phyloP scores from a whole-genome alignment of 768 basidiomycete species.

The Leccinellum rugosiceps region DNA sequence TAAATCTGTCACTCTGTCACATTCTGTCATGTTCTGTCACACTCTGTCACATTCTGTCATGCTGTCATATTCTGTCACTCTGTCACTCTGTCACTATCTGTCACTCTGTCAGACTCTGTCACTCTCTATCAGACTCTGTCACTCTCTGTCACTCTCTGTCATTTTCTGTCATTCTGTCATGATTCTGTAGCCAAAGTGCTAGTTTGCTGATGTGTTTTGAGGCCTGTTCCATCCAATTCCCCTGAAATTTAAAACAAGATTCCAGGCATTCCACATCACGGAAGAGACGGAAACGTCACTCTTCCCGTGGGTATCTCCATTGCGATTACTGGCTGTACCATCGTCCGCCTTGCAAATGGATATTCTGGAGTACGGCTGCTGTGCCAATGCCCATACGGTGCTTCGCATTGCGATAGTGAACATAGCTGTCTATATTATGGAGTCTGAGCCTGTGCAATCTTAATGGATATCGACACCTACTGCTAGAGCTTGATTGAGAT shows the following conservation, averaged over 20 bases:
- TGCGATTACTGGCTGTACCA: background rate
- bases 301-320: background rate
- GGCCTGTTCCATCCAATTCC: too few relatives aligned
- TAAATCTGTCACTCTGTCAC: too few relatives aligned
- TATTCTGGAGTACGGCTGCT: conserved; percentile 10
- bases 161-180: too few relatives aligned
- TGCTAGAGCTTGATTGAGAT: conserved; percentile 21
- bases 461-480: conserved; percentile 7
- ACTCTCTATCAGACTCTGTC: too few relatives aligned
- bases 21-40: too few relatives aligned
- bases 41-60: too few relatives aligned
- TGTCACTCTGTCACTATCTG: too few relatives aligned
- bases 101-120: too few relatives aligned
- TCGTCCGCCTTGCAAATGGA: conserved; percentile 4
- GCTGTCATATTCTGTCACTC: too few relatives aligned
- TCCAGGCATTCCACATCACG: conserved; percentile 29
- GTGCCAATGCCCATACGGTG: conserved; percentile 20
- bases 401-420: conserved; percentile 28
- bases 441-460: background rate
- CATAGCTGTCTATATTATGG: conserved; percentile 15
- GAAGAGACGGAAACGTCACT: conserved; percentile 1
- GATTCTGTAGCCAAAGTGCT: too few relatives aligned
- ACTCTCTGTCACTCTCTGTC: too few relatives aligned
- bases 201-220: too few relatives aligned
- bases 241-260: background rate